These are phyloP conservation scores for Fimicolochytrium jonesii DNA, from an alignment of 192 early-diverging fungal genomes.

Conservation along the genomic window DNA sequence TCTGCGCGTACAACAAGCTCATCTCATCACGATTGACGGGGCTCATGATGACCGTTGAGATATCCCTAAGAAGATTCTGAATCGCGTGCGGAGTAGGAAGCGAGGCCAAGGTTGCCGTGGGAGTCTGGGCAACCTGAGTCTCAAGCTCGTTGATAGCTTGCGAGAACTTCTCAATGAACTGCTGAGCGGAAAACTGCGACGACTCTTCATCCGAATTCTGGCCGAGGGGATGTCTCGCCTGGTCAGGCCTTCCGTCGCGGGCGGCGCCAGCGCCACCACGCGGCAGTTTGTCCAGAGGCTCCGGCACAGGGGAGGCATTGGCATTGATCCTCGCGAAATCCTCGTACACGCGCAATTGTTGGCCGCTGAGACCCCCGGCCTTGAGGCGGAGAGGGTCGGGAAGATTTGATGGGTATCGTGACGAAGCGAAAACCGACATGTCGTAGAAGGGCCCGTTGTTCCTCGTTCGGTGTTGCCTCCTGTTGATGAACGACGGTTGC, in stretches of 20 bases:
- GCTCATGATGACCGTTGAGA: slow-evolving; percentile 58
- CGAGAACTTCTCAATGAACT: slow-evolving; percentile 11
- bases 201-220: too few species aligned
- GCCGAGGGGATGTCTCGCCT: too few species aligned
- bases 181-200: slow-evolving; percentile 2
- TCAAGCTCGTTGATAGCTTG: slow-evolving; percentile 68
- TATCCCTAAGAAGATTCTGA: slow-evolving; percentile 65
- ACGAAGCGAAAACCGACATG: slow-evolving; percentile 67
- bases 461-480: slow-evolving; percentile 87
- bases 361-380: slow-evolving; percentile 70
- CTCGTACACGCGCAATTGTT: slow-evolving; percentile 74
- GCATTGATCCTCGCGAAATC: slow-evolving; percentile 51
- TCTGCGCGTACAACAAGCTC: slow-evolving; percentile 83
- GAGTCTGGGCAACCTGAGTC: slow-evolving; percentile 55
- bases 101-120: slow-evolving; percentile 50
- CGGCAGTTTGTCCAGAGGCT: too few species aligned
- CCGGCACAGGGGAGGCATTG: neutral
- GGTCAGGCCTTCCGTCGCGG: too few species aligned
- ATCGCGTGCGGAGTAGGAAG: slow-evolving; percentile 79
- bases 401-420: slow-evolving; percentile 77
- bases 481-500: slow-evolving; percentile 56
- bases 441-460: slow-evolving; percentile 90
- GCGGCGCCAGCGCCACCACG: too few species aligned
- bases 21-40: slow-evolving; percentile 74
- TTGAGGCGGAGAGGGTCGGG: slow-evolving; percentile 86